phyloP scores from a whole-genome alignment of 257 asterid species.

The Petunia axillaris region DNA sequence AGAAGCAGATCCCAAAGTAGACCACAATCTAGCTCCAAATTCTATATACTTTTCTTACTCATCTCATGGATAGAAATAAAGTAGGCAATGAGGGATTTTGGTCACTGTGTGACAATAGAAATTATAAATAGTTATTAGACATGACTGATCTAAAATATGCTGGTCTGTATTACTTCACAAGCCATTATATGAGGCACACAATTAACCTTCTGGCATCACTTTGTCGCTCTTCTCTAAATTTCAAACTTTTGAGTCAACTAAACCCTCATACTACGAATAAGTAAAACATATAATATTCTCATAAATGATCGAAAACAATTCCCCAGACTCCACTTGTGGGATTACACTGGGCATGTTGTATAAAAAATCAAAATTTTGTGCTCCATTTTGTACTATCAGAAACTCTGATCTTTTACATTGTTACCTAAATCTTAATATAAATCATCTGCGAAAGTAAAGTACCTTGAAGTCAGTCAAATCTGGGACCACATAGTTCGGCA shows the following conservation, averaged over 20 bases:
- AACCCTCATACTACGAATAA: no score
- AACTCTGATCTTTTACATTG: no score
- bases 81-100: background rate
- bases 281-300: no score
- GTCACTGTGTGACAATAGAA: background rate
- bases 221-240: no score
- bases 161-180: background rate
- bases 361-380: no score
- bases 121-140: background rate
- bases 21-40: background rate
- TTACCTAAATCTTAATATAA: no score
- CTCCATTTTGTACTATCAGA: no score
- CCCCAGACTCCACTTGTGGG: no score
- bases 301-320: no score
- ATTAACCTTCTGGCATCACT: no score
- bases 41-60: background rate
- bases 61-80: background rate
- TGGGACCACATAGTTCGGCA: slow-evolving; percentile 85
- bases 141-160: background rate
- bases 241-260: no score
- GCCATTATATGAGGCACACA: background rate
- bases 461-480: slow-evolving; percentile 87
- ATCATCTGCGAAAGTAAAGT: slow-evolving; percentile 3
- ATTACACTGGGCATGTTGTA: no score
- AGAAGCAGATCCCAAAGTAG: background rate